These are phyloP conservation scores for Venturia nashicola DNA, from an alignment of 2,329 filamentous ascomycete genomes.

Conservation along the genomic window DNA sequence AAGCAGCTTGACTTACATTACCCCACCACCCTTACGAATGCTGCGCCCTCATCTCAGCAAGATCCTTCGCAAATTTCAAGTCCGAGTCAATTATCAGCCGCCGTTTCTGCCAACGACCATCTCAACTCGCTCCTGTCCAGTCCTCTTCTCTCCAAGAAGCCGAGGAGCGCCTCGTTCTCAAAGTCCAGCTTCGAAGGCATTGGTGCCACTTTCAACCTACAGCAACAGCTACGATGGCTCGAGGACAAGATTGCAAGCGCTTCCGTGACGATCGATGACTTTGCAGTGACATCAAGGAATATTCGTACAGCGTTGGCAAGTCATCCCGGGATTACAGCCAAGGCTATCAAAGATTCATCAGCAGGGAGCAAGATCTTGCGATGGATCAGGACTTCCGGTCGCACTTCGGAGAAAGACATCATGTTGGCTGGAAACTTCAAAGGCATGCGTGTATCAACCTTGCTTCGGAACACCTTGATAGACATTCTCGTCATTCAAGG, in stretches of 20 bases:
- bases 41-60: neutral
- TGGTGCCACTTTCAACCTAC: neutral
- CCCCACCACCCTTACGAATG: conserved; percentile 18
- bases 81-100: neutral
- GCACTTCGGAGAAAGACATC: neutral
- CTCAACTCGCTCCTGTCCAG: conserved; percentile 2
- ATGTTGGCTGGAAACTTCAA: neutral
- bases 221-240: neutral
- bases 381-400: neutral
- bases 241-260: conserved; percentile 4
- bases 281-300: neutral
- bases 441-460: neutral
- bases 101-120: neutral
- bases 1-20: conserved; percentile 49
- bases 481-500: conserved; percentile 4
- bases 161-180: neutral
- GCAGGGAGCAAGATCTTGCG: neutral
- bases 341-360: neutral
- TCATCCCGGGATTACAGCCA: neutral
- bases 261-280: neutral
- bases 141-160: conserved; percentile 5
- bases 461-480: neutral
- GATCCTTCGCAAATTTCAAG: neutral
- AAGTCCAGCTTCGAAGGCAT: neutral
- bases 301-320: neutral